Percentiles rank a stretch among this genome's conserved stretches.
phyloP scores from a whole-genome alignment of 2,329 filamentous ascomycete species.

The Arthroderma sp. region DNA sequence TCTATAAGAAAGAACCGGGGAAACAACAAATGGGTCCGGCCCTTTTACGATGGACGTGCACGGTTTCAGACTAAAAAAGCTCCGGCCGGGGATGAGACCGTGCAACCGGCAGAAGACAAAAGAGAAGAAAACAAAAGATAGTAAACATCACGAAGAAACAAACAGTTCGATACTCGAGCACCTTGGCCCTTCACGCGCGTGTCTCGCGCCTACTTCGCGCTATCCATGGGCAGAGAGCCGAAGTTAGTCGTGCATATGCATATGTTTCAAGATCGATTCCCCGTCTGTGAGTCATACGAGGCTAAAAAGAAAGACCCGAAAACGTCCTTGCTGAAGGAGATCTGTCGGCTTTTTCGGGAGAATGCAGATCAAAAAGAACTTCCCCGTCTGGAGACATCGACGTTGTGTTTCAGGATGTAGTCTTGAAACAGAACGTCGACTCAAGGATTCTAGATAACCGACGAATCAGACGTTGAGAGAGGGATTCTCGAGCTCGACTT shows the following conservation, averaged over 20 bases:
- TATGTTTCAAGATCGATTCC: background rate
- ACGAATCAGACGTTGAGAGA: background rate
- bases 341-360: background rate
- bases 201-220: slow-evolving; percentile 3
- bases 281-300: background rate
- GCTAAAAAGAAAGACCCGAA: background rate
- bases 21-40: background rate
- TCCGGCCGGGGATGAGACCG: background rate
- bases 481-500: background rate
- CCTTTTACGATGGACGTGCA: slow-evolving; percentile 1
- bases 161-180: no score
- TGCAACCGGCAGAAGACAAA: background rate
- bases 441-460: background rate
- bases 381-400: background rate
- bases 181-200: background rate
- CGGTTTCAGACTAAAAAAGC: background rate
- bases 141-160: background rate
- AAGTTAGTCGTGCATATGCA: background rate
- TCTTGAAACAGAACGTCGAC: background rate
- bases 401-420: background rate
- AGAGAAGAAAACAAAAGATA: background rate
- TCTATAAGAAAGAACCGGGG: background rate
- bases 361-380: background rate
- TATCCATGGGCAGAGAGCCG: background rate
- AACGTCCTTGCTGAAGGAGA: background rate